phyloP scores from a whole-genome alignment of 495 filamentous ascomycete genomes.

The Daldinia decipiens region DNA sequence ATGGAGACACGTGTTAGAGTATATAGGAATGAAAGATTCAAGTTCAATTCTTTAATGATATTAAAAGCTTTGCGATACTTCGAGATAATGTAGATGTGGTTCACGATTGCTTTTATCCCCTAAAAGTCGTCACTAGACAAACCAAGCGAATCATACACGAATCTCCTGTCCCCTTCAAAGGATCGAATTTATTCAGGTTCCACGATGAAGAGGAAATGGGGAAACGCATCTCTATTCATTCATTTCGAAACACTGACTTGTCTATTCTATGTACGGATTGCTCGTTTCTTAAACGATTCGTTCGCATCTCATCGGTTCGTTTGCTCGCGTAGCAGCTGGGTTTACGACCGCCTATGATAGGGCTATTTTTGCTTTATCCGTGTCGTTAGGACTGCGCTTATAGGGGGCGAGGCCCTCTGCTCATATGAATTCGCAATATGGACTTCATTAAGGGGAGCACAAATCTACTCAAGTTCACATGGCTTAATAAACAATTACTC shows the following conservation, averaged over 20 bases:
- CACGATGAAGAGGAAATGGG: constrained; percentile 13
- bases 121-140: neutral
- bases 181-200: constrained; percentile 5
- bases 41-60: neutral
- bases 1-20: neutral
- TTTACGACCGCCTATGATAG: constrained; percentile 21
- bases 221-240: constrained; percentile 8
- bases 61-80: neutral
- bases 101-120: no score
- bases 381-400: constrained; percentile 17
- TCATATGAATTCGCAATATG: constrained; percentile 46
- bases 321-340: constrained; percentile 25
- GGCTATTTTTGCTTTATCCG: constrained; percentile 34
- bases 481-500: constrained; percentile 29
- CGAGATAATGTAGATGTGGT: no score
- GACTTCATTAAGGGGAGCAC: constrained; percentile 41
- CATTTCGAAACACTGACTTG: constrained; percentile 12
- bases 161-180: neutral
- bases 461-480: constrained; percentile 32
- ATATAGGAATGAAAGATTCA: neutral
- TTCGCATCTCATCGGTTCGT: constrained; percentile 36
- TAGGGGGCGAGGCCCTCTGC: constrained; percentile 41
- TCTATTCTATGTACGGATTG: constrained; percentile 22
- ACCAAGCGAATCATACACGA: constrained; percentile 8
- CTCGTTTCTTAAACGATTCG: constrained; percentile 33